Evolutionary conservation across 805 yeast genomes (phyloP).

Genomic region (Suhomyces pyralidae): DNA sequence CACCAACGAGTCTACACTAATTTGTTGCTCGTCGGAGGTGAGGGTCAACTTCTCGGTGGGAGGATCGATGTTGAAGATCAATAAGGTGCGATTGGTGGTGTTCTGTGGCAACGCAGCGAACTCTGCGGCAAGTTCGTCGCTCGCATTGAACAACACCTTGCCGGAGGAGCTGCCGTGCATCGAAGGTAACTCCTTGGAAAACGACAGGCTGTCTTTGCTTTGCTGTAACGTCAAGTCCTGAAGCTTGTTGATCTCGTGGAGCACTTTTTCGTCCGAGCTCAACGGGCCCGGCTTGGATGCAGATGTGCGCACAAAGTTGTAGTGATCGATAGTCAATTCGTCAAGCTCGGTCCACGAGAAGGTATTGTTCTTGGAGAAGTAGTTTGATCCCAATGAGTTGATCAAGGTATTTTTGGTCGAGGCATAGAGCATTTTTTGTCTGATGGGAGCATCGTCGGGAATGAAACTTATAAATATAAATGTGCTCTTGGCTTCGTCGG

Average conservation of each 20-base stretch:
- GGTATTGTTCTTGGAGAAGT: slow-evolving; percentile 39
- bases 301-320: slow-evolving; percentile 20
- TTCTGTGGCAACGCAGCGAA: slow-evolving; percentile 21
- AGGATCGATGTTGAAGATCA: slow-evolving; percentile 51
- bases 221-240: slow-evolving; percentile 27
- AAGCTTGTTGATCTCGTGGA: slow-evolving; percentile 41
- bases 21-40: slow-evolving; percentile 17
- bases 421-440: slow-evolving; percentile 90
- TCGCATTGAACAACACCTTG: slow-evolving; percentile 25
- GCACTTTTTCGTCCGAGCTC: slow-evolving; percentile 56
- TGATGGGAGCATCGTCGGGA: slow-evolving; percentile 80
- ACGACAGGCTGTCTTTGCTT: slow-evolving; percentile 8
- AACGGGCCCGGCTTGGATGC: slow-evolving; percentile 42
- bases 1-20: slow-evolving; percentile 20
- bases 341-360: slow-evolving; percentile 54
- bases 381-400: slow-evolving; percentile 66
- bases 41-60: slow-evolving; percentile 40
- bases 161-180: slow-evolving; percentile 21
- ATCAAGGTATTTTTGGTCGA: slow-evolving; percentile 78
- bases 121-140: slow-evolving; percentile 22
- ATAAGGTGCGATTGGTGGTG: slow-evolving; percentile 25
- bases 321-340: slow-evolving; percentile 53
- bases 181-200: slow-evolving; percentile 32
- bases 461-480: slow-evolving; percentile 72
- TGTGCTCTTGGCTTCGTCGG: slow-evolving; percentile 13